phyloP scores from a whole-genome alignment of 371 early-diverging fungal species.

The Coemansia sp. region DNA sequence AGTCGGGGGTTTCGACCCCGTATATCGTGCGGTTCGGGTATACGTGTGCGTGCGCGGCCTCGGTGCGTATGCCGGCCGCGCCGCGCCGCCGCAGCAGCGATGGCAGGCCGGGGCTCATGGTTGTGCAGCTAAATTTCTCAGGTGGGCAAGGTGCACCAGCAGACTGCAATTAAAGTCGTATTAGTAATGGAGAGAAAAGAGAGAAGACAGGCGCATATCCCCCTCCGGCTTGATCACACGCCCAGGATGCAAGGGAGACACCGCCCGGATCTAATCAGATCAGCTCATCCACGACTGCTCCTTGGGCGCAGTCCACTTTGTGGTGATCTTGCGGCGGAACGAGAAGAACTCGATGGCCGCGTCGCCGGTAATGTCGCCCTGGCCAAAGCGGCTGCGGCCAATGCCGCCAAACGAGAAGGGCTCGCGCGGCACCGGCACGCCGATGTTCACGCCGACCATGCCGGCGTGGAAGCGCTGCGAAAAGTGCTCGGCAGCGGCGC shows the following conservation, averaged over 20 bases:
- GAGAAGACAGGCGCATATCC: not conserved
- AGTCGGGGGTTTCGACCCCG: conserved; percentile 50
- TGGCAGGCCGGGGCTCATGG: conserved; percentile 9
- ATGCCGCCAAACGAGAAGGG: conserved; percentile 79
- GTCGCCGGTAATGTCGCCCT: conserved; percentile 72
- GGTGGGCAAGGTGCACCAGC: conserved; percentile 4
- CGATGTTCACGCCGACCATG: conserved; percentile 77
- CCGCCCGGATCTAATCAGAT: not conserved
- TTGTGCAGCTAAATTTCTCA: too few relatives aligned
- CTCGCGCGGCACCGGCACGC: conserved; percentile 71
- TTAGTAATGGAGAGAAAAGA: not conserved
- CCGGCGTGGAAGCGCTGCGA: conserved; percentile 63
- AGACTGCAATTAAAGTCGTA: not conserved
- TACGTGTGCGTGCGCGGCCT: conserved; percentile 20
- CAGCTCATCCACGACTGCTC: conserved; percentile 61
- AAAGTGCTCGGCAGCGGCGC: conserved; percentile 65
- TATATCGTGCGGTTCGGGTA: conserved; percentile 50
- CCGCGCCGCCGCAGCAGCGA: conserved; percentile 30
- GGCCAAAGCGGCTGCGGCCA: conserved; percentile 64
- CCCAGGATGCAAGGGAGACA: too few relatives aligned
- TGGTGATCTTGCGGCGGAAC: conserved; percentile 64
- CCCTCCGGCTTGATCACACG: too few relatives aligned
- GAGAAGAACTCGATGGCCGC: conserved; percentile 69
- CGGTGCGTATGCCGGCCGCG: not conserved
- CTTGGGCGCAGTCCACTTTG: conserved; percentile 59